phyloP scores from a whole-genome alignment of 2,329 filamentous ascomycete species.

The Chrysoporthe deuterocubensis region DNA sequence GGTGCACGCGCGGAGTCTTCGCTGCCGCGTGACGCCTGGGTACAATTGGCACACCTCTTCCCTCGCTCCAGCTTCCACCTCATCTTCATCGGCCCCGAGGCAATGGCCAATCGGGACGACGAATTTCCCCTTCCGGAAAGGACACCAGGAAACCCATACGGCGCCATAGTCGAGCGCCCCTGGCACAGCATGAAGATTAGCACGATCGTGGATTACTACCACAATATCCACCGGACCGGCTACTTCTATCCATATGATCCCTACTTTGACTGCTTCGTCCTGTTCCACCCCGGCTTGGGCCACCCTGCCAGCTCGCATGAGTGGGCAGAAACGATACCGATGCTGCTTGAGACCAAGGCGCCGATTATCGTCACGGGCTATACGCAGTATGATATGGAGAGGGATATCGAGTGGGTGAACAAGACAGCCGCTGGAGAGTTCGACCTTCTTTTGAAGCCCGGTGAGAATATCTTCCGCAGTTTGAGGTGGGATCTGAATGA shows the following conservation, averaged over 20 bases:
- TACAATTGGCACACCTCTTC: constrained; percentile 93
- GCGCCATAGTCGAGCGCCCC: constrained; percentile 88
- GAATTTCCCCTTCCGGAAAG: constrained; percentile 91
- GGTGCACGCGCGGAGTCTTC: constrained; percentile 98
- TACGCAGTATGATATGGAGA: constrained; percentile 91
- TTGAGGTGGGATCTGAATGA: constrained; percentile 97
- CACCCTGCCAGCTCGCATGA: constrained; percentile 93
- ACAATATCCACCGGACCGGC: constrained; percentile 89
- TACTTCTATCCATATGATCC: constrained; percentile 95
- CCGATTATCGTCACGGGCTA: constrained; percentile 95
- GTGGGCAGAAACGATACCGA: constrained; percentile 88
- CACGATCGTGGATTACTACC: constrained; percentile 97
- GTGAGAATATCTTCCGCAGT: constrained; percentile 93
- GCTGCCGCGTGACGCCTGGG: constrained; percentile 89
- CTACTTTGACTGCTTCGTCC: constrained; percentile 96
- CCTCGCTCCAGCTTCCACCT: constrained; percentile 89
- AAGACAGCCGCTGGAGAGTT: constrained; percentile 88
- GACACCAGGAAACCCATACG: constrained; percentile 86
- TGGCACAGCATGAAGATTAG: constrained; percentile 92
- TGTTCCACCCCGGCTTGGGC: constrained; percentile 95
- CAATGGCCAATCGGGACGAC: constrained; percentile 89
- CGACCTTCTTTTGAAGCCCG: constrained; percentile 87
- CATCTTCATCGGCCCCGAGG: constrained; percentile 93
- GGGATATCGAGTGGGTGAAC: constrained; percentile 88
- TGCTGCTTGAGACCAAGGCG: constrained; percentile 91